phyloP scores from a whole-genome alignment of 352 stramenopile genomes.

The Globisporangium ultimum region DNA sequence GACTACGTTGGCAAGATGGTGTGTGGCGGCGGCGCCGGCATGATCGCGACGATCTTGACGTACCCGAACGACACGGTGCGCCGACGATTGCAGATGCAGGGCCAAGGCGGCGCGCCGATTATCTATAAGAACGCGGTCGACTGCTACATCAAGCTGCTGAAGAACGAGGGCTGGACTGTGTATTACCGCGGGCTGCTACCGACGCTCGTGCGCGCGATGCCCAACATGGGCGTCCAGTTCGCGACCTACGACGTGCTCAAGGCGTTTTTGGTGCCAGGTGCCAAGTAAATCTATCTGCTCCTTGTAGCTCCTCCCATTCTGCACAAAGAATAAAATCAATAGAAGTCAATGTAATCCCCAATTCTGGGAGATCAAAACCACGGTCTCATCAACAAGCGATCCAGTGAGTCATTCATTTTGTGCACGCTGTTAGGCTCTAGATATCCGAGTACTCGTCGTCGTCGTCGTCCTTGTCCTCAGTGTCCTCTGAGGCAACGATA shows the following conservation, averaged over 20 bases:
- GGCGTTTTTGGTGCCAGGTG: slow-evolving; percentile 22
- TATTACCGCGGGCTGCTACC: slow-evolving; percentile 77
- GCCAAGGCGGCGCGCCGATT: slow-evolving; percentile 45
- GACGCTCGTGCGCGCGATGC: slow-evolving; percentile 81
- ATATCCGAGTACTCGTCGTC: slow-evolving; percentile 7
- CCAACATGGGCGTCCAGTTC: slow-evolving; percentile 88
- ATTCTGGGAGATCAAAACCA: too few relatives aligned
- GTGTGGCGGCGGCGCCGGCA: slow-evolving; percentile 71
- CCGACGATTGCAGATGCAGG: slow-evolving; percentile 84
- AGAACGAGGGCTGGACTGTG: slow-evolving; percentile 57
- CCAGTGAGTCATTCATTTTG: neutral
- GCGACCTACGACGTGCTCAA: slow-evolving; percentile 83
- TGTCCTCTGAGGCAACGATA: slow-evolving; percentile 33
- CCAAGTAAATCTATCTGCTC: slow-evolving; percentile 1
- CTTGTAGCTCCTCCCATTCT: too few relatives aligned
- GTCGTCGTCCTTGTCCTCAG: slow-evolving; percentile 16
- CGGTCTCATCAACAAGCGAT: too few relatives aligned
- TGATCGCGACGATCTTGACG: slow-evolving; percentile 83
- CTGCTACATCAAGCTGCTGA: slow-evolving; percentile 70
- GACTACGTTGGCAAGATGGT: slow-evolving; percentile 68
- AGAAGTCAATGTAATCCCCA: slow-evolving; percentile 5
- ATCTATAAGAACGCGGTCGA: slow-evolving; percentile 74
- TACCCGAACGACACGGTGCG: slow-evolving; percentile 89
- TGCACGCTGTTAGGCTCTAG: neutral
- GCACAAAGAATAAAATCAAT: neutral